Conservation (phyloP, 805 yeast species). For the Tetrapisispora taiwanensis region DNA sequence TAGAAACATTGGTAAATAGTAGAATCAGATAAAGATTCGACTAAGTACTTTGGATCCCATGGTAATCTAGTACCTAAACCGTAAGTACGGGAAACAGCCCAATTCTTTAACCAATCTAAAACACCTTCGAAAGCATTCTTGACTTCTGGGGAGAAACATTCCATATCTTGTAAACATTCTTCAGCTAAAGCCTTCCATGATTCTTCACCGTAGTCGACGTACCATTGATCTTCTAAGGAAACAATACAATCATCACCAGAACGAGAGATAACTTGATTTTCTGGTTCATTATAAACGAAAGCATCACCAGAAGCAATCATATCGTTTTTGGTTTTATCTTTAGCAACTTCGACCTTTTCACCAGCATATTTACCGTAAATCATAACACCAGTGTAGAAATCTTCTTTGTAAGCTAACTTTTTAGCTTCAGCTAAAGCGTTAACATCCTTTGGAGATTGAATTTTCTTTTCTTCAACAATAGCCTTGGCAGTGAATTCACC, state of each 20-base stretch:
- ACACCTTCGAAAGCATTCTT: conserved; percentile 89
- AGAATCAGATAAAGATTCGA: conserved; percentile 92
- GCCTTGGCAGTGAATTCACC: conserved; percentile 84
- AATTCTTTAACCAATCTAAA: conserved; percentile 90
- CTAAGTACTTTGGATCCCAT: conserved; percentile 90
- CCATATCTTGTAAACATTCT: conserved; percentile 67
- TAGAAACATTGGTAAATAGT: conserved; percentile 93
- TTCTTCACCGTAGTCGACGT: conserved; percentile 92
- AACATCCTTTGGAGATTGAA: conserved; percentile 88
- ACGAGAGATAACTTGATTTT: conserved; percentile 78
- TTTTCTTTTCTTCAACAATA: conserved; percentile 77
- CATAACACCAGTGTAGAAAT: conserved; percentile 84
- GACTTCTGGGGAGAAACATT: conserved; percentile 73
- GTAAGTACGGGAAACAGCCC: conserved; percentile 96
- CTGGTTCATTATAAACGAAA: conserved; percentile 91
- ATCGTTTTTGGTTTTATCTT: conserved; percentile 76
- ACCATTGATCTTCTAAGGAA: conserved; percentile 98
- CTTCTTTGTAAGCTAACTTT: conserved; percentile 93
- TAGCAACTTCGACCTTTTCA: conserved; percentile 82
- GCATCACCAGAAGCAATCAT: conserved; percentile 69
- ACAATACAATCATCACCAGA: conserved; percentile 96
- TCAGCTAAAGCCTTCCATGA: conserved; percentile 74
- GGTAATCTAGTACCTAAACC: conserved; percentile 94
- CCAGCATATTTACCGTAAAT: conserved; percentile 75
- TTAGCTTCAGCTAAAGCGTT: conserved; percentile 84